A percentile compares a stretch with the other conserved stretches of the same genome.
Evolutionary conservation across 495 filamentous ascomycete genomes (phyloP).

Genomic region (Tuber indicum): DNA sequence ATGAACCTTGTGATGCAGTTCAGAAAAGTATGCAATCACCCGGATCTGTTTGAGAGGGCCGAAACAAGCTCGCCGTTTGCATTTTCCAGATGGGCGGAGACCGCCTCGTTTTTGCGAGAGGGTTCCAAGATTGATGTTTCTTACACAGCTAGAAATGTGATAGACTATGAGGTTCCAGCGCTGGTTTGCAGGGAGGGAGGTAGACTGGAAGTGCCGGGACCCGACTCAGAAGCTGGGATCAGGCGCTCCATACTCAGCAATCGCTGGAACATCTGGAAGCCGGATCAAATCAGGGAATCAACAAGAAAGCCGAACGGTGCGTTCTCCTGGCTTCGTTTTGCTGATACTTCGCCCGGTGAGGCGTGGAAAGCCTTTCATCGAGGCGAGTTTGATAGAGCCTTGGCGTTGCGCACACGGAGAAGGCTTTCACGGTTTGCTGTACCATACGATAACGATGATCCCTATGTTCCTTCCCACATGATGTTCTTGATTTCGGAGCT

Average conservation of each 20-base stretch:
- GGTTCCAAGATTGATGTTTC: conserved; percentile 68
- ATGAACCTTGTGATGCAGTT: conserved; percentile 99
- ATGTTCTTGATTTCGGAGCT: conserved; percentile 73
- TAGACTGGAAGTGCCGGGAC: conserved; percentile 67
- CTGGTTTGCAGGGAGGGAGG: conserved; percentile 71
- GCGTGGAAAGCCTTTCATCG: conserved; percentile 59
- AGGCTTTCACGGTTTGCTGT: conserved; percentile 47
- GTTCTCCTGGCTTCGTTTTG: conserved; percentile 89
- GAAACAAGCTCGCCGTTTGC: conserved; percentile 84
- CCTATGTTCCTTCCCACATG: conserved; percentile 61
- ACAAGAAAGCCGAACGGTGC: conserved; percentile 51
- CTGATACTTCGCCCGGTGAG: conserved; percentile 68
- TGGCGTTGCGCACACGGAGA: conserved; percentile 15
- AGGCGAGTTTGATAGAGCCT: conserved; percentile 50
- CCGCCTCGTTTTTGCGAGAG: conserved; percentile 87
- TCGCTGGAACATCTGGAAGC: conserved; percentile 81
- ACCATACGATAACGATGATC: conserved; percentile 56
- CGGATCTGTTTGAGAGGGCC: conserved; percentile 90
- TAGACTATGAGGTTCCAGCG: conserved; percentile 75
- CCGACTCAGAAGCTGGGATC: conserved; percentile 73
- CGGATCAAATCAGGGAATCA: conserved; percentile 64
- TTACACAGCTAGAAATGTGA: conserved; percentile 80
- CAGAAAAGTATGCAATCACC: conserved; percentile 98
- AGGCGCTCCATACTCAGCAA: conserved; percentile 64
- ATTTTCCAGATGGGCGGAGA: conserved; percentile 79